Percentiles rank a stretch among this genome's conserved stretches.
Evolutionary conservation across 305 asterid species (phyloP).

Genomic region (Solanum hybrid): DNA sequence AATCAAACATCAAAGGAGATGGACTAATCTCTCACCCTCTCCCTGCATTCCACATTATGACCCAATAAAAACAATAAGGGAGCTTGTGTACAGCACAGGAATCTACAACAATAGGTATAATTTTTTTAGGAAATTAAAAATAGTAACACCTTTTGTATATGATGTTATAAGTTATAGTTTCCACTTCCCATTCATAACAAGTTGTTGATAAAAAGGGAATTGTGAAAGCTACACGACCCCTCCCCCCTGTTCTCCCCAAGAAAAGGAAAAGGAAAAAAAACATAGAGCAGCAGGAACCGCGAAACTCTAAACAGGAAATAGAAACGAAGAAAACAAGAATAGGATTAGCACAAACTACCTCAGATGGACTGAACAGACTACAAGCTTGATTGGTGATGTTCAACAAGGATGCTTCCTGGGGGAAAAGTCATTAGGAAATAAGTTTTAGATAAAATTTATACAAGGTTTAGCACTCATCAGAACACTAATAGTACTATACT

Average conservation of each 20-base stretch:
- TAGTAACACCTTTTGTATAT: not conserved
- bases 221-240: not conserved
- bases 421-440: constrained; percentile 13
- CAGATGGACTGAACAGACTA: constrained; percentile 62
- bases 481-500: not conserved
- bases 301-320: not conserved
- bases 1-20: not conserved
- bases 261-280: not conserved
- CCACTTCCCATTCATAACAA: not conserved
- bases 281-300: not conserved
- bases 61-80: not conserved
- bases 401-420: constrained; percentile 80
- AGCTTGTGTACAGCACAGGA: not conserved
- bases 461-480: constrained; percentile 1
- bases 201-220: not conserved
- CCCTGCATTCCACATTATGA: not conserved
- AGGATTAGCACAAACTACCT: constrained; percentile 37
- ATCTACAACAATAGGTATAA: not conserved
- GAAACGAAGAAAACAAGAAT: not conserved
- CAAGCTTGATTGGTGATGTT: constrained; percentile 80
- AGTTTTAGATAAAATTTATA: not conserved
- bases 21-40: not conserved
- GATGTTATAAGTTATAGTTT: not conserved
- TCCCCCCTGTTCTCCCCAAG: not conserved
- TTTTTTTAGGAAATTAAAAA: not conserved